phyloP scores from a whole-genome alignment of 2,329 filamentous ascomycete species.

The Periconia digitata region DNA sequence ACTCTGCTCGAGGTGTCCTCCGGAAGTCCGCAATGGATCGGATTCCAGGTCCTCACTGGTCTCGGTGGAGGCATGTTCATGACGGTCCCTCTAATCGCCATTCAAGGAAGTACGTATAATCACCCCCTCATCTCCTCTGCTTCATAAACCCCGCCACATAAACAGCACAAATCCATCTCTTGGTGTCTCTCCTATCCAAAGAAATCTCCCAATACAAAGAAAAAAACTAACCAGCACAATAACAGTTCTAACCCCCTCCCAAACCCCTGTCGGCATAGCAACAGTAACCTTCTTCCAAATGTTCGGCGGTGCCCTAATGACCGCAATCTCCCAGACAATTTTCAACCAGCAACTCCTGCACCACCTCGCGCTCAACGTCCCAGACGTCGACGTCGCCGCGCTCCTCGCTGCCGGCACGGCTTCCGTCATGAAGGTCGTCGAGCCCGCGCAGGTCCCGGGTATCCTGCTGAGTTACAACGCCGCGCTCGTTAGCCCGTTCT shows the following conservation, averaged over 20 bases:
- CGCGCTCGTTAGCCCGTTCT: conserved; percentile 58
- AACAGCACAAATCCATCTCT: too few relatives aligned
- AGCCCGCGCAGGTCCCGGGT: conserved; percentile 48
- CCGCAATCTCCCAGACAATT: conserved; percentile 64
- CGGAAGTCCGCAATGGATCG: conserved; percentile 23
- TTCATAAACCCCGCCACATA: too few relatives aligned
- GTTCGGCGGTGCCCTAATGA: conserved; percentile 65
- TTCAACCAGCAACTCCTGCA: conserved; percentile 65
- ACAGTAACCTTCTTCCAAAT: conserved; percentile 59
- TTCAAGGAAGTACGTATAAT: conserved; percentile 26
- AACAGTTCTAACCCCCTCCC: conserved; percentile 33
- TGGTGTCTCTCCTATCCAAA: too few relatives aligned
- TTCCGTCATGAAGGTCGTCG: conserved; percentile 56
- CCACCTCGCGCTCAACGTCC: conserved; percentile 46
- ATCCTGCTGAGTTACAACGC: conserved; percentile 65
- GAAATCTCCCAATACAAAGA: too few relatives aligned
- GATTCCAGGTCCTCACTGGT: conserved; percentile 35
- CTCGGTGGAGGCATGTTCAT: conserved; percentile 44
- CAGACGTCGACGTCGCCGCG: conserved; percentile 40
- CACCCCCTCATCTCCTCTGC: neutral
- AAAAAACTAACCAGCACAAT: neutral
- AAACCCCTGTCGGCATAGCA: conserved; percentile 45
- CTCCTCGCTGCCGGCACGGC: conserved; percentile 55
- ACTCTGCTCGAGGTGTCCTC: conserved; percentile 18
- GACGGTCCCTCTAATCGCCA: conserved; percentile 43